Percentiles rank a stretch among this genome's conserved stretches.
phyloP scores from a whole-genome alignment of 768 basidiomycete species.

The Clavulina sp. region DNA sequence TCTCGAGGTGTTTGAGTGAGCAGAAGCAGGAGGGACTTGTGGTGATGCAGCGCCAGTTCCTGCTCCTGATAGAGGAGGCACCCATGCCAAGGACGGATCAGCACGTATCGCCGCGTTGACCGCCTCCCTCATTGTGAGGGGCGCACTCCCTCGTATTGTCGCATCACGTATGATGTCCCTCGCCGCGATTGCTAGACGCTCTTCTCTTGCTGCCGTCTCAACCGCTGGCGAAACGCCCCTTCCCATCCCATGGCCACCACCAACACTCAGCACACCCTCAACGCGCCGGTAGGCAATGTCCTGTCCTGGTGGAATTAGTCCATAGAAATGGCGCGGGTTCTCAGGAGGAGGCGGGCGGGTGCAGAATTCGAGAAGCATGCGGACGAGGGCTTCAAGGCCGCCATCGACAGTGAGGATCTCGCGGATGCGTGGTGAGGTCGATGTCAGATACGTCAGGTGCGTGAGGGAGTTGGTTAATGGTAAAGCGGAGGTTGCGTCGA shows the following conservation, averaged over 20 bases:
- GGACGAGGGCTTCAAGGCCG: constrained; percentile 86
- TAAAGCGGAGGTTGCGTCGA: constrained; percentile 38
- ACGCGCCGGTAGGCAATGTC: too few relatives aligned
- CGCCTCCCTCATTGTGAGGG: too few relatives aligned
- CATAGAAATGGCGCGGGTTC: constrained; percentile 58
- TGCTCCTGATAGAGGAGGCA: too few relatives aligned
- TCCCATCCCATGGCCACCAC: too few relatives aligned
- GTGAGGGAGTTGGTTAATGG: constrained; percentile 87
- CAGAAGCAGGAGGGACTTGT: constrained; percentile 6
- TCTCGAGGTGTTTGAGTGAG: too few relatives aligned
- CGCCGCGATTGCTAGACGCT: background rate
- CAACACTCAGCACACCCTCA: too few relatives aligned
- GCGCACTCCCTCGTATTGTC: too few relatives aligned
- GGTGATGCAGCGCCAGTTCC: background rate
- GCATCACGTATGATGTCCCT: too few relatives aligned
- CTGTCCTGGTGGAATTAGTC: constrained; percentile 41
- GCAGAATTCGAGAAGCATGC: constrained; percentile 80
- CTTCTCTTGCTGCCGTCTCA: too few relatives aligned
- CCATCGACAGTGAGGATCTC: constrained; percentile 98
- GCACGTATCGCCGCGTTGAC: too few relatives aligned
- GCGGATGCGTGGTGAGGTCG: constrained; percentile 90
- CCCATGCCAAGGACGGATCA: too few relatives aligned
- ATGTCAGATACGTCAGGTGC: constrained; percentile 90
- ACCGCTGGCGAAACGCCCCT: too few relatives aligned
- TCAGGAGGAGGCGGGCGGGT: constrained; percentile 67